phyloP scores from a whole-genome alignment of 2,329 filamentous ascomycete genomes.

The Alternaria sp. region DNA sequence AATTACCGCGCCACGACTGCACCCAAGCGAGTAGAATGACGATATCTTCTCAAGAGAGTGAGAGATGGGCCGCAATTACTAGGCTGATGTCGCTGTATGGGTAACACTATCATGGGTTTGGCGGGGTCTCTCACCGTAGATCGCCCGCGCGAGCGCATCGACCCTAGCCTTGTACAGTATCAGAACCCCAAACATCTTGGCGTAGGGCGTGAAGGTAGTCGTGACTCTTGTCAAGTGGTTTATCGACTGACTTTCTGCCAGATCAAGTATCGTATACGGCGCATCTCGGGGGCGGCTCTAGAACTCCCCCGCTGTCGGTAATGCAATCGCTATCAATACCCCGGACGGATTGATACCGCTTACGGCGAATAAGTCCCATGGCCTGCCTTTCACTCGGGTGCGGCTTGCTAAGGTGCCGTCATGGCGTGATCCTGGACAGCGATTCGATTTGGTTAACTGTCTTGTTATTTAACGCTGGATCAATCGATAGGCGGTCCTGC shows the following conservation, averaged over 20 bases:
- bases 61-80: conserved; percentile 7
- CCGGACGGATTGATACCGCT: conserved; percentile 6
- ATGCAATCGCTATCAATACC: conserved; percentile 18
- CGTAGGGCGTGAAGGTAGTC: conserved; percentile 16
- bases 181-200: conserved; percentile 37
- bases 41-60: conserved; percentile 8
- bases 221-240: conserved; percentile 15
- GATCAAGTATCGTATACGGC: conserved; percentile 14
- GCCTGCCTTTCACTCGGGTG: not conserved
- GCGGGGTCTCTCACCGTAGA: conserved; percentile 32
- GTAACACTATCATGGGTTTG: conserved; percentile 26
- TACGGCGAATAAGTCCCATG: conserved; percentile 14
- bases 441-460: not conserved
- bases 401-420: not conserved
- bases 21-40: conserved; percentile 6
- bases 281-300: conserved; percentile 23
- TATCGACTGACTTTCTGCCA: conserved; percentile 12
- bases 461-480: not conserved
- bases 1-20: conserved; percentile 15
- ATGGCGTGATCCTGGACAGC: conserved; percentile 1
- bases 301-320: conserved; percentile 23
- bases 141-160: conserved; percentile 32
- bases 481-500: not conserved
- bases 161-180: conserved; percentile 44
- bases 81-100: conserved; percentile 21